Conservation (phyloP, 192 early-diverging fungal species). For the Coemansia asiatica region DNA sequence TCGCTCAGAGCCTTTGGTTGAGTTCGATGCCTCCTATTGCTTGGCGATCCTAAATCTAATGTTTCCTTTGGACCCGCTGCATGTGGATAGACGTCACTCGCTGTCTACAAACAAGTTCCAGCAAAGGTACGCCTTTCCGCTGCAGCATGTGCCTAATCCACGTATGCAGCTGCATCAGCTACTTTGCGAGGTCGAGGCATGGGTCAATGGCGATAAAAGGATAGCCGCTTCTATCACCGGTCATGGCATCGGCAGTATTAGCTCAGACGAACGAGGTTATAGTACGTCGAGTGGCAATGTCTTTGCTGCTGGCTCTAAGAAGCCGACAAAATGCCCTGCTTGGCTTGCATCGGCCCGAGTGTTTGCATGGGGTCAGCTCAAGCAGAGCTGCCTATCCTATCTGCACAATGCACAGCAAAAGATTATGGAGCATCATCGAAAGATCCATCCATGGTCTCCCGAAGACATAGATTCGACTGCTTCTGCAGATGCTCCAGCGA, state of each 20-base stretch:
- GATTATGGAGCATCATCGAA: conserved; percentile 25
- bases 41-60: conserved; percentile 46
- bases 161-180: conserved; percentile 42
- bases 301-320: neutral
- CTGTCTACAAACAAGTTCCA: conserved; percentile 4
- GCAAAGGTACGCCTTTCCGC: conserved; percentile 36
- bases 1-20: neutral
- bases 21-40: conserved; percentile 23
- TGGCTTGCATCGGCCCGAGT: conserved; percentile 36
- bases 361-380: conserved; percentile 43
- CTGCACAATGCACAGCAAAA: conserved; percentile 29
- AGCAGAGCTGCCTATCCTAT: conserved; percentile 38
- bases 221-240: conserved; percentile 6
- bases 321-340: conserved; percentile 25
- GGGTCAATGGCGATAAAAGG: conserved; percentile 33
- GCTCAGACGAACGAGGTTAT: neutral
- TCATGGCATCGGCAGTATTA: neutral
- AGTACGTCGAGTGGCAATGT: neutral
- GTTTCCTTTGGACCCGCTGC: conserved; percentile 35
- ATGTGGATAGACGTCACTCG: conserved; percentile 5
- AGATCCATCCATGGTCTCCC: conserved; percentile 29
- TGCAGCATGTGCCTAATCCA: conserved; percentile 40
- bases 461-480: neutral
- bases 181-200: conserved; percentile 45
- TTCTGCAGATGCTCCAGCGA: neutral